phyloP scores from a whole-genome alignment of 2,329 filamentous ascomycete species.

The Chalara sp. region DNA sequence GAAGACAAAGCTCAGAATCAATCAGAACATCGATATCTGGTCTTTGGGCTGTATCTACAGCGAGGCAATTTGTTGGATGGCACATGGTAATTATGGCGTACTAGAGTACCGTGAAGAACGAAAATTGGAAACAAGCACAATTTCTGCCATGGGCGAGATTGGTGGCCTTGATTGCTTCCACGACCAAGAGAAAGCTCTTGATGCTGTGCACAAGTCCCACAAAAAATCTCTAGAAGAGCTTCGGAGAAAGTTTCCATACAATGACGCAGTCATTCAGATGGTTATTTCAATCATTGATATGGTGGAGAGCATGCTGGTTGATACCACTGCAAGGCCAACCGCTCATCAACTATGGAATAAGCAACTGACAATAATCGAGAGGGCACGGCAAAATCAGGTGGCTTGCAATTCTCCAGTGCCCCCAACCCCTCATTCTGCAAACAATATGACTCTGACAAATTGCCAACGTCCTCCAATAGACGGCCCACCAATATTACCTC shows the following conservation, averaged over 20 bases:
- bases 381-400: too few relatives aligned
- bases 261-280: constrained; percentile 9
- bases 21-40: constrained; percentile 25
- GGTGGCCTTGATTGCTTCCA: constrained; percentile 25
- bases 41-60: constrained; percentile 28
- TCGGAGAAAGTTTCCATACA: not conserved
- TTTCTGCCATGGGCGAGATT: not conserved
- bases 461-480: too few relatives aligned
- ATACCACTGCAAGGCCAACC: constrained; percentile 2
- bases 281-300: constrained; percentile 4
- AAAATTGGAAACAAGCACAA: constrained; percentile 10
- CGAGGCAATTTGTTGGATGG: constrained; percentile 23
- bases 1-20: constrained; percentile 6
- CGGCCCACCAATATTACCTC: too few relatives aligned
- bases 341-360: constrained; percentile 1
- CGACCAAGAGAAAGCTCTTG: constrained; percentile 20
- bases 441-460: too few relatives aligned
- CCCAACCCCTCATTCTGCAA: too few relatives aligned
- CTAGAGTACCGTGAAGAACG: constrained; percentile 19
- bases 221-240: constrained; percentile 3
- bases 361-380: constrained; percentile 1
- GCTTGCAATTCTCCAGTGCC: too few relatives aligned
- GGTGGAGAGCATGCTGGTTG: constrained; percentile 8
- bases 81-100: constrained; percentile 20
- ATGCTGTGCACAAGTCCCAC: constrained; percentile 18